Percentiles rank a stretch among this genome's conserved stretches.
These are phyloP conservation scores for Heimioporus sp. DNA, from an alignment of 768 basidiomycete genomes.

Conservation along the genomic window DNA sequence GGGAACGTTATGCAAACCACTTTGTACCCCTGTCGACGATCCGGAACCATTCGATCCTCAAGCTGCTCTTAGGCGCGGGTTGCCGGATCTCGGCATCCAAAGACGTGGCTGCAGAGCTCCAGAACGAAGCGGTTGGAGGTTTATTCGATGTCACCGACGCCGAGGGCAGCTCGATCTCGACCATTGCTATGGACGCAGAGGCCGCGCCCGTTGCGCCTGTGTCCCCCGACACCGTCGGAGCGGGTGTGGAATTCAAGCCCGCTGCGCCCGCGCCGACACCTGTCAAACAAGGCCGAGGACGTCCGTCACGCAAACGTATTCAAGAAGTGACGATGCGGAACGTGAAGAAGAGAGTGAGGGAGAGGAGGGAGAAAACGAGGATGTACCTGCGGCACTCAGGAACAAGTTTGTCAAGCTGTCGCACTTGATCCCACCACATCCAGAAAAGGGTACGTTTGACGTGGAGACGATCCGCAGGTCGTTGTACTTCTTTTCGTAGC, in stretches of 20 bases:
- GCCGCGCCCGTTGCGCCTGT: not conserved
- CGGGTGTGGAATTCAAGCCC: too few species aligned
- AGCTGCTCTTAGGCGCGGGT: conserved; percentile 44
- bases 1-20: conserved; percentile 72
- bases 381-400: conserved; percentile 24
- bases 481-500: conserved; percentile 91
- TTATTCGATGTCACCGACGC: conserved; percentile 41
- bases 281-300: too few species aligned
- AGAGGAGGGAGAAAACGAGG: conserved; percentile 20
- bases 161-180: conserved; percentile 31
- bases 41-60: conserved; percentile 34
- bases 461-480: conserved; percentile 80
- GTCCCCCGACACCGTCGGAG: too few species aligned
- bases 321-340: too few species aligned
- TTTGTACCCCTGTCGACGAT: conserved; percentile 59
- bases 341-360: not conserved
- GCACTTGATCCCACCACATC: conserved; percentile 78
- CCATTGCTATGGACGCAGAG: conserved; percentile 9
- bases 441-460: conserved; percentile 82
- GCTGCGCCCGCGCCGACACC: too few species aligned
- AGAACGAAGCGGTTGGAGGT: conserved; percentile 24
- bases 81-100: conserved; percentile 41
- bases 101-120: conserved; percentile 35
- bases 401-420: conserved; percentile 72
- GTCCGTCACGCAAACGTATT: too few species aligned